Evolutionary conservation across 805 yeast genomes (phyloP).

Genomic region (Candida sphagnicola): DNA sequence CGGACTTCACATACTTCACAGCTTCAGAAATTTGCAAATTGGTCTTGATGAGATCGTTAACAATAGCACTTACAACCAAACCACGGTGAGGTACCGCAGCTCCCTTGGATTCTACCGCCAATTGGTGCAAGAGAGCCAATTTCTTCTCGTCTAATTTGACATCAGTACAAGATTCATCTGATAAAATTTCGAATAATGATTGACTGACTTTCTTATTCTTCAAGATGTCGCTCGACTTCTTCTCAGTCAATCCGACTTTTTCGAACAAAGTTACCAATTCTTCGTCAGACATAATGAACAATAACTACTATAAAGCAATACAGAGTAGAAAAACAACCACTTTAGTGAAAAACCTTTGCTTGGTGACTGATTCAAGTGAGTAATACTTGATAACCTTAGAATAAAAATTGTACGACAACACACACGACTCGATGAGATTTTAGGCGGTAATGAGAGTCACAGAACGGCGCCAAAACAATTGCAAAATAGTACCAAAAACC

Average conservation of each 20-base stretch:
- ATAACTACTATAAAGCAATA: neutral
- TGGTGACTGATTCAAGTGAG: neutral
- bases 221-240: constrained; percentile 72
- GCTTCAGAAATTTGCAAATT: constrained; percentile 79
- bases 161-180: constrained; percentile 29
- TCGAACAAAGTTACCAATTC: constrained; percentile 35
- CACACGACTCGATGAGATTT: constrained; percentile 2
- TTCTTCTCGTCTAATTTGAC: constrained; percentile 52
- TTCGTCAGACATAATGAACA: constrained; percentile 15
- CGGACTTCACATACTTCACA: constrained; percentile 60
- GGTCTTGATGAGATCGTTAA: constrained; percentile 60
- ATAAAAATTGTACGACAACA: constrained; percentile 6
- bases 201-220: constrained; percentile 83
- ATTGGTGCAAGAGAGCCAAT: constrained; percentile 65
- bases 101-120: constrained; percentile 71
- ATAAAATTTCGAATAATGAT: constrained; percentile 59
- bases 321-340: neutral
- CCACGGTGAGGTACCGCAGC: constrained; percentile 47
- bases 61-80: constrained; percentile 57
- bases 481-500: no score
- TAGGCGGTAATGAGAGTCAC: constrained; percentile 1
- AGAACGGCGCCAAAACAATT: no score
- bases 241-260: constrained; percentile 63
- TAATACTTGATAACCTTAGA: neutral
- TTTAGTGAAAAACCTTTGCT: neutral